phyloP scores from a whole-genome alignment of 805 yeast species.

The Priceomyces melissophilus region DNA sequence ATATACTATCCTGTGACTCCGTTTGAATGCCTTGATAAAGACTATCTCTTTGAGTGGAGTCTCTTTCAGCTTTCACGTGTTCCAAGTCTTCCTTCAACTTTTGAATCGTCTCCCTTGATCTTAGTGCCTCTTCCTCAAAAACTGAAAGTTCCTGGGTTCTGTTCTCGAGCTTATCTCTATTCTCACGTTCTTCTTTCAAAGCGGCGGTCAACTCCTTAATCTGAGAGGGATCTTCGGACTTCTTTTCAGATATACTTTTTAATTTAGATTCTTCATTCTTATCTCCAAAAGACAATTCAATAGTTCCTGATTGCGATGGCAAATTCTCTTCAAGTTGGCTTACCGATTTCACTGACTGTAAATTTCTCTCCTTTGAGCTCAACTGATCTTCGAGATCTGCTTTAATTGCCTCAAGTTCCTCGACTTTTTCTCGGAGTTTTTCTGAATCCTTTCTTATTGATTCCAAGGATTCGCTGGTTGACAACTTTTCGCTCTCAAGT shows the following conservation, averaged over 20 bases:
- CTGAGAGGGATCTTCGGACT: neutral
- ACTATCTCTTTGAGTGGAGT: too few relatives aligned
- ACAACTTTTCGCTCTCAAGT: neutral
- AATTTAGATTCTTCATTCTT: neutral
- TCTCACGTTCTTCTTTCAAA: too few relatives aligned
- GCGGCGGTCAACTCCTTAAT: neutral
- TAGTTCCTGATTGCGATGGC: too few relatives aligned
- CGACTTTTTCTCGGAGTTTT: constrained; percentile 1
- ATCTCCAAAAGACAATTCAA: too few relatives aligned
- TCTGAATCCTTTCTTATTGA: neutral
- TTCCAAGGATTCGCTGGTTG: neutral
- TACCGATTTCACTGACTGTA: neutral
- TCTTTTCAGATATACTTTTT: neutral
- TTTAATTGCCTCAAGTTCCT: constrained; percentile 5
- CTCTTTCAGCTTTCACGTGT: constrained; percentile 4
- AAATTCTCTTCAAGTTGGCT: too few relatives aligned
- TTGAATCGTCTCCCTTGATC: neutral
- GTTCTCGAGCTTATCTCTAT: too few relatives aligned
- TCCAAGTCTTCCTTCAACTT: constrained; percentile 7
- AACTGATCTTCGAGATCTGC: constrained; percentile 1
- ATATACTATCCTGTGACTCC: too few relatives aligned
- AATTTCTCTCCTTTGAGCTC: neutral
- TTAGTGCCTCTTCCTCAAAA: too few relatives aligned
- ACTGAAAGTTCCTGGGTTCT: too few relatives aligned
- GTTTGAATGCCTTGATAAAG: too few relatives aligned